Evolutionary conservation across 345 rosid species (phyloP).

Genomic region (Hevea brasiliensis): DNA sequence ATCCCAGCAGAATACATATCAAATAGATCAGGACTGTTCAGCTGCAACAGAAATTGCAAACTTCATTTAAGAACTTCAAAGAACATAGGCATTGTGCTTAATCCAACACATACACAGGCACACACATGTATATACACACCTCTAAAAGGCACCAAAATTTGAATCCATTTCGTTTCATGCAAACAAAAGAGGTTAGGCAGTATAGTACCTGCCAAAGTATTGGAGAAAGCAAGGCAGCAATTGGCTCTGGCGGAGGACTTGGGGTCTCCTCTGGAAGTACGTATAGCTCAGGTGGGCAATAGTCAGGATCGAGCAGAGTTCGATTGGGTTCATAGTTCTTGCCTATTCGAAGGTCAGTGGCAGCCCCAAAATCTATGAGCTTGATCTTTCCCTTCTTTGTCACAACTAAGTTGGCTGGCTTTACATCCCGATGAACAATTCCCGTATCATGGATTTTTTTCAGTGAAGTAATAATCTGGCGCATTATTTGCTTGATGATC

Average conservation of each 20-base stretch:
- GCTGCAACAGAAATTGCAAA: constrained; percentile 44
- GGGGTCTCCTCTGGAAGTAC: constrained; percentile 96
- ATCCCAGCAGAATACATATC: constrained; percentile 90
- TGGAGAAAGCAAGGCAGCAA: constrained; percentile 90
- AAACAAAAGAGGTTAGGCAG: background rate
- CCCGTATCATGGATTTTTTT: constrained; percentile 87
- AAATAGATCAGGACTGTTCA: constrained; percentile 93
- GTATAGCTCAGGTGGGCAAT: constrained; percentile 89
- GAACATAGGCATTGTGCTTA: background rate
- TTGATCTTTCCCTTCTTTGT: constrained; percentile 85
- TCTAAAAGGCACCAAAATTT: background rate
- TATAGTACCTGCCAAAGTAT: constrained; percentile 77
- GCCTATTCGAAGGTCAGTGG: constrained; percentile 95
- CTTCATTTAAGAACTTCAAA: constrained; percentile 18
- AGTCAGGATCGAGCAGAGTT: constrained; percentile 80
- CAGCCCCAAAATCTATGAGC: constrained; percentile 97
- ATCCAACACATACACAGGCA: no score
- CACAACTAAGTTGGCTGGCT: constrained; percentile 91
- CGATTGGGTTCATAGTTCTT: constrained; percentile 77
- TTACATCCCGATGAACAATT: constrained; percentile 90
- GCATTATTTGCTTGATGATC: constrained; percentile 89
- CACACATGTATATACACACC: background rate
- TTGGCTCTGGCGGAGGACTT: constrained; percentile 89
- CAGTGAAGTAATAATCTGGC: constrained; percentile 84
- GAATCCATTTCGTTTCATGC: background rate